Base-by-base conservation (phyloP, 75 land plant species). In the Gnetum montanum region DNA sequence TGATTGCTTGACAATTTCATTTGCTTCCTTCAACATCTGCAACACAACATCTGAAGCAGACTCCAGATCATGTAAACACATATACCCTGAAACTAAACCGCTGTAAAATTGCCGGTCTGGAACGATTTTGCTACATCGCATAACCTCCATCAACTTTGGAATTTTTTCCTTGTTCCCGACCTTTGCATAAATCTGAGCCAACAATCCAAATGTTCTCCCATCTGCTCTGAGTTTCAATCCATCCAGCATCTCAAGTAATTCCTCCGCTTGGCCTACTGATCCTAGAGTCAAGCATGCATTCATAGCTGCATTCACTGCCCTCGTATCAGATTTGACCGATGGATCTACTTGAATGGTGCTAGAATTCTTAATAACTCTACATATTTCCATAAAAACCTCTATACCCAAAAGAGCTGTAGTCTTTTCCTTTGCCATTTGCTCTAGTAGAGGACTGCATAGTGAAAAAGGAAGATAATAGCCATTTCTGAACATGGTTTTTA, bases 121-220 rank as follows among this genome's bases (percentile, higher is more conserved):
- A 3, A 51, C 19, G 48, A 75, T 57, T 12, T 70, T 67, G 53
- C 72, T 64, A 7, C 35, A 65, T 34, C 37, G 20, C 67, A 83
- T 70, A 52, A 76, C 54, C 25, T 28, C 36, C 34, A 79, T 71
- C 49, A 83, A 64, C 62, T 67, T 79, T 37, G 8, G 22, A 24
- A 83, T 57, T 66, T 73, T 79, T n/a, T 63, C 58, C 10, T 66
- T 62, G 4, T 69, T 16, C 13, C 83, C 83, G 49, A 72, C 67
- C 31, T 58, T 46, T 12, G 87, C 73, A 67, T 79, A 83, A 52
- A 83, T 48, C 61, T 72, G 73, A 22, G 72, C 83, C 36, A 83
- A 61, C 12, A 58, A 60, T 6, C 83, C 83, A 53, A 83, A 80
- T 43, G 62, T 72, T 10, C 20, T 20, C 5, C 65, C 70, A 61